These are phyloP conservation scores for Rhodotorula diobovata DNA, from an alignment of 768 basidiomycete species.

Conservation along the genomic window DNA sequence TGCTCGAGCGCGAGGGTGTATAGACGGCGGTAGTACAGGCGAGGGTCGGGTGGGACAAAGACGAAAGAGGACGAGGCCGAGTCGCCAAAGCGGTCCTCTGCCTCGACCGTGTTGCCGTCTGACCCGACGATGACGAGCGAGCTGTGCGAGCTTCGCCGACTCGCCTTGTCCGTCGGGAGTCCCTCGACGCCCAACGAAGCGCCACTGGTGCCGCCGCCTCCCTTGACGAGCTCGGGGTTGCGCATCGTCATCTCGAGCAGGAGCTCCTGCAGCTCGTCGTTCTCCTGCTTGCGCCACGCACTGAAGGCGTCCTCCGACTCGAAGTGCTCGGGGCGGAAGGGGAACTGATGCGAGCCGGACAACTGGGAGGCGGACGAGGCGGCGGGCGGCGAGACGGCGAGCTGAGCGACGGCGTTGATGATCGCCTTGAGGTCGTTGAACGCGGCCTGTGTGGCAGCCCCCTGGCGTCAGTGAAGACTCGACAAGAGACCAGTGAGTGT, in stretches of 20 bases:
- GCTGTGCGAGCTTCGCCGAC: constrained; percentile 9
- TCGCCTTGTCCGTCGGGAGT: background rate
- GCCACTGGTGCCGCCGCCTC: constrained; percentile 58
- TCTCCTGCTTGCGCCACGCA: constrained; percentile 76
- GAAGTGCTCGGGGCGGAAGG: constrained; percentile 82
- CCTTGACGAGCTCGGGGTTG: constrained; percentile 81
- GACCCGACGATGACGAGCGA: constrained; percentile 26
- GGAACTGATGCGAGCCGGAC: constrained; percentile 56
- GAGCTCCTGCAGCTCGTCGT: constrained; percentile 75
- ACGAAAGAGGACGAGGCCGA: constrained; percentile 47
- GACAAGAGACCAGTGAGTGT: background rate
- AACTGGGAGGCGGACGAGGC: background rate
- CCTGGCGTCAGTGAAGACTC: too few species aligned
- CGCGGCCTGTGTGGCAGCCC: constrained; percentile 23
- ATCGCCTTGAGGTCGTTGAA: constrained; percentile 59
- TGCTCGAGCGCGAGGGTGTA: constrained; percentile 73
- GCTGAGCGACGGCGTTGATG: constrained; percentile 83
- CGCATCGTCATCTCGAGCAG: constrained; percentile 79
- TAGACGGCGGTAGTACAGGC: constrained; percentile 75
- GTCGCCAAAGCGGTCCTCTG: background rate
- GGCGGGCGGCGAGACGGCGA: constrained; percentile 43
- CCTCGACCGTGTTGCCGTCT: constrained; percentile 15
- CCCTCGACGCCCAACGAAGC: background rate
- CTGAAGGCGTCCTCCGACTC: constrained; percentile 74
- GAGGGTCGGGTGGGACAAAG: constrained; percentile 83